Base-by-base conservation (phyloP, 768 basidiomycete genomes). In the Steccherinum ochraceum region DNA sequence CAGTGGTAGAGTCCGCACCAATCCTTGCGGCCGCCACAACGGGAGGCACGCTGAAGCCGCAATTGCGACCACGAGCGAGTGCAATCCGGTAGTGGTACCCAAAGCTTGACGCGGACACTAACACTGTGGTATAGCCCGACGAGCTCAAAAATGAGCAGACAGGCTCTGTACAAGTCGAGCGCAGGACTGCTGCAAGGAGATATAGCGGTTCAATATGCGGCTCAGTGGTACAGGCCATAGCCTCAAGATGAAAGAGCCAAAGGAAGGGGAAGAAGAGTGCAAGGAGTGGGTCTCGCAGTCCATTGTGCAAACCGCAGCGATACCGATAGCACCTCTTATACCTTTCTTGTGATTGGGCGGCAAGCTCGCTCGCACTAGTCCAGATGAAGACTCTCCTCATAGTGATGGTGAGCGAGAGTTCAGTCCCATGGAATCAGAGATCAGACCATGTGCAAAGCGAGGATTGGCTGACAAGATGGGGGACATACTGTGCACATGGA, bases 11-110 rank as follows among this genome's bases (percentile, higher is more conserved):
- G 52, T 53, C 58, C 61, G 51, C 55, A 60, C 60, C 61, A 62
- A 60, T 62, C 61, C 61, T 62, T 62, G 61, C 61, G 59, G 57
- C 59, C 59, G 61, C 61, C 61, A 62, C 61, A 50, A 62, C 61
- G 53, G 57, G 52, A 54, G 57, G 46, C 25, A 52, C 54, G 52
- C 40, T 45, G 54, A 49, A 40, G 2, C 24, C 51, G 45, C 61
- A 13, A 62, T 21, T 44, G 56, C 45, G 50, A 16, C 21, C 16
- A 7, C 7, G 7, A 45, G 51, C 57, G 35, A 26, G 43, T 41
- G 44, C 54, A 40, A 53, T 52, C 45, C 52, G 53, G 61, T 62
- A 46, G 59, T 62, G 59, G 58, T 25, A 20, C 57, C 56, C 48
- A 55, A 54, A 49, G 52, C 50, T 48, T 45, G 45, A 51, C 53